Evolutionary conservation across 2,329 filamentous ascomycete genomes (phyloP).

Genomic region (Fusarium hostae): DNA sequence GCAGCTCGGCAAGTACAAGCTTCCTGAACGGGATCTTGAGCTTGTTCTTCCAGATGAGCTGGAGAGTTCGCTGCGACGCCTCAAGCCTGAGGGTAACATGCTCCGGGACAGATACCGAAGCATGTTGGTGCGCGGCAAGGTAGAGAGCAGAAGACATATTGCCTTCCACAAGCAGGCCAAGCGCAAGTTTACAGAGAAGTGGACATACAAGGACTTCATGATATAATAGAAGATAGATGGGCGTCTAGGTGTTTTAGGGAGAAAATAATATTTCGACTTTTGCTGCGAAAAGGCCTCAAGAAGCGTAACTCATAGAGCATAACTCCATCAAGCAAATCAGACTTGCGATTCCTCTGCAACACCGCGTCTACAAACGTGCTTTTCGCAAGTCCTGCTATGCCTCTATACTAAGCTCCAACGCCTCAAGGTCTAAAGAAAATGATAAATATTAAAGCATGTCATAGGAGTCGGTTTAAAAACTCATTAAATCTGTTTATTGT

Average conservation of each 20-base stretch:
- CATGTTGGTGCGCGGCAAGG: constrained; percentile 86
- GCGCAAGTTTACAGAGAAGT: constrained; percentile 90
- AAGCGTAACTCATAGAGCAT: neutral
- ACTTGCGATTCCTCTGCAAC: neutral
- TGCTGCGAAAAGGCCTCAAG: constrained; percentile 1
- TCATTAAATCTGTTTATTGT: constrained; percentile 60
- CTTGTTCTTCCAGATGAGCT: constrained; percentile 85
- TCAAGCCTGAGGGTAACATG: constrained; percentile 96
- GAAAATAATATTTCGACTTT: constrained; percentile 33
- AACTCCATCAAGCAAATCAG: neutral
- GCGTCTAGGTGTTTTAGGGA: constrained; percentile 31
- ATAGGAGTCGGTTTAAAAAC: constrained; percentile 52
- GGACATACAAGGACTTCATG: constrained; percentile 93
- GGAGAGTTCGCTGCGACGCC: constrained; percentile 80
- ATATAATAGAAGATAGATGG: constrained; percentile 40
- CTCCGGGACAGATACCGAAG: constrained; percentile 92
- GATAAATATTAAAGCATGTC: neutral
- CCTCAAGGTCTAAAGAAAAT: constrained; percentile 9
- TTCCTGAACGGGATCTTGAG: constrained; percentile 84
- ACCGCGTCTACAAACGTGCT: constrained; percentile 2
- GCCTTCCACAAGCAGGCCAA: constrained; percentile 85
- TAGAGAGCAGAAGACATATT: constrained; percentile 83
- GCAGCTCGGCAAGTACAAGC: constrained; percentile 76
- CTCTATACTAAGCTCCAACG: constrained; percentile 20
- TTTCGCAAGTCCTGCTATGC: constrained; percentile 10